These are phyloP conservation scores for Marchantia paleacea DNA, from an alignment of 225 moss, liverwort and hornwort species.

Conservation along the genomic window DNA sequence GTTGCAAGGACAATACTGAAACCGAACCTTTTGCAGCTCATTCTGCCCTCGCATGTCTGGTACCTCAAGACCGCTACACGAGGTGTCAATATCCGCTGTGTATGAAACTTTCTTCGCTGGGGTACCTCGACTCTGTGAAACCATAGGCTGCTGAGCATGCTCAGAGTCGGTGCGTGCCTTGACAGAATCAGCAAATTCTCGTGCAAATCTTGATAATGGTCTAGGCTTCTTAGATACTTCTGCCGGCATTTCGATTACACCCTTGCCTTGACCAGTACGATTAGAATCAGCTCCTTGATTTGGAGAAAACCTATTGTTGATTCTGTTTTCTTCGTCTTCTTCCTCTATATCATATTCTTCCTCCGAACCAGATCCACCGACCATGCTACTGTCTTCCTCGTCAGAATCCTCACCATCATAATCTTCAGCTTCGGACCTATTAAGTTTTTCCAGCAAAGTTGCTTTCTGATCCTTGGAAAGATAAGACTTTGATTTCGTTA, in stretches of 20 bases:
- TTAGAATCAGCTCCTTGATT: neutral
- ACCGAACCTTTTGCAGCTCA: conserved; percentile 7
- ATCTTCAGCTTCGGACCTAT: conserved; percentile 14
- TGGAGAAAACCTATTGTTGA: neutral
- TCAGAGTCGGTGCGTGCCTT: conserved; percentile 7
- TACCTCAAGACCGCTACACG: conserved; percentile 14
- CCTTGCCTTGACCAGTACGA: neutral
- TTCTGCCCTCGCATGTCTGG: neutral
- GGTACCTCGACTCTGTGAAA: neutral
- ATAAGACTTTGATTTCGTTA: conserved; percentile 9
- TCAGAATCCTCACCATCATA: conserved; percentile 21
- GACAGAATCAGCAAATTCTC: conserved; percentile 19
- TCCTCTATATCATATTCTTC: conserved; percentile 21
- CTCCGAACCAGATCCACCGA: neutral
- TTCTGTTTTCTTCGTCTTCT: conserved; percentile 10
- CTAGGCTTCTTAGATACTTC: conserved; percentile 4
- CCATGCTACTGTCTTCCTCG: conserved; percentile 11
- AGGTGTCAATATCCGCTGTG: neutral
- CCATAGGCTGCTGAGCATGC: neutral
- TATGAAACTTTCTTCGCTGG: neutral
- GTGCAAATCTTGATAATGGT: conserved; percentile 36
- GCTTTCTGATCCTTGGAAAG: conserved; percentile 14
- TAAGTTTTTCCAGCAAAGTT: conserved; percentile 10
- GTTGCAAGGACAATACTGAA: neutral
- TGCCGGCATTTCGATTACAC: neutral